Percentiles rank a stretch among this genome's conserved stretches.
Evolutionary conservation across 495 filamentous ascomycete species (phyloP).

Genomic region (Penicillium crystallinum): DNA sequence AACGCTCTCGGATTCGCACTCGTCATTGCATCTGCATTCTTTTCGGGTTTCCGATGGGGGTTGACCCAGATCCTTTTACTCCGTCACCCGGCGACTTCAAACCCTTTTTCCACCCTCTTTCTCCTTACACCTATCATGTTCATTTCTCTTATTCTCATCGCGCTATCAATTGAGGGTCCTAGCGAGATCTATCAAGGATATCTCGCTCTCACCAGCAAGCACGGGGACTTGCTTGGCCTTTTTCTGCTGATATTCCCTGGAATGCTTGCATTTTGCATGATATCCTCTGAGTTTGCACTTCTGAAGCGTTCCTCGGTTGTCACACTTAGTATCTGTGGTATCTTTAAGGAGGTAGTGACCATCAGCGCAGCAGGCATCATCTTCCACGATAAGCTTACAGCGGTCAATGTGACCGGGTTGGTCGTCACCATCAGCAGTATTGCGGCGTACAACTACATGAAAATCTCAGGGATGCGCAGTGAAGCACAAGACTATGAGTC

Average conservation of each 20-base stretch:
- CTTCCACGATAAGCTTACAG: conserved; percentile 85
- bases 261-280: conserved; percentile 92
- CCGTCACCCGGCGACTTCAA: conserved; percentile 89
- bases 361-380: conserved; percentile 83
- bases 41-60: conserved; percentile 96
- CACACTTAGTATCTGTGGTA: conserved; percentile 92
- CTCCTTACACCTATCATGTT: conserved; percentile 98
- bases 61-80: conserved; percentile 94
- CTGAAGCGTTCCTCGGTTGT: conserved; percentile 94
- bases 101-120: conserved; percentile 96
- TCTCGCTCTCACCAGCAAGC: conserved; percentile 52
- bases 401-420: conserved; percentile 82
- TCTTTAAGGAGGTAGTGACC: conserved; percentile 98
- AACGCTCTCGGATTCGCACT: conserved; percentile 81
- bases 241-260: conserved; percentile 83
- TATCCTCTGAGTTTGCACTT: conserved; percentile 89
- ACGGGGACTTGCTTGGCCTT: conserved; percentile 55
- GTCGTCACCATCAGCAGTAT: conserved; percentile 87
- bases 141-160: conserved; percentile 68
- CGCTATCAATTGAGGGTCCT: conserved; percentile 82
- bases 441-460: conserved; percentile 88
- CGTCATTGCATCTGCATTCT: conserved; percentile 87
- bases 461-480: conserved; percentile 79
- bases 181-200: conserved; percentile 58
- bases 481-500: conserved; percentile 46